Evolutionary conservation across 2,329 filamentous ascomycete species (phyloP).

Genomic region (Beauveria sp.): DNA sequence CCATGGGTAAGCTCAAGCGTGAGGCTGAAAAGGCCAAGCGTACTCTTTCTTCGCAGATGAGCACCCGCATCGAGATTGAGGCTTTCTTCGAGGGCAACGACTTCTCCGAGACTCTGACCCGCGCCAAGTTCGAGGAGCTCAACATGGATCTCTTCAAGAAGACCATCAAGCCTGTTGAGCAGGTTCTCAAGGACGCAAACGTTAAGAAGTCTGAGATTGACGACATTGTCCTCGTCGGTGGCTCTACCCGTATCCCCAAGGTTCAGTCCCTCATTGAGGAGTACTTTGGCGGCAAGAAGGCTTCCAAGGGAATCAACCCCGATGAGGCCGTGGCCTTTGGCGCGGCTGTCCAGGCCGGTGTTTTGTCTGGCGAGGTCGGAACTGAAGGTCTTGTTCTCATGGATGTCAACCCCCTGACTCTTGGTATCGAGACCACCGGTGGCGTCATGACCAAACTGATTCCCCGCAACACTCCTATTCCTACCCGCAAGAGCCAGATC

Average conservation of each 20-base stretch:
- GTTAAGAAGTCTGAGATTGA: constrained; percentile 92
- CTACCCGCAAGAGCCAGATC: constrained; percentile 94
- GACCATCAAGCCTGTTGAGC: constrained; percentile 96
- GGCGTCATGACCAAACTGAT: constrained; percentile 98
- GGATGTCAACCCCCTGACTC: constrained; percentile 94
- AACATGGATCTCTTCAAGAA: constrained; percentile 99
- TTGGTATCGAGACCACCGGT: constrained; percentile 95
- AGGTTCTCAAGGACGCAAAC: constrained; percentile 97
- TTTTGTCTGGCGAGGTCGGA: constrained; percentile 81
- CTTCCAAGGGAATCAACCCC: constrained; percentile 98
- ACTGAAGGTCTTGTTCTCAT: constrained; percentile 80
- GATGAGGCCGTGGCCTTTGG: constrained; percentile 98
- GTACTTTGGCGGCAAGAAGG: constrained; percentile 92
- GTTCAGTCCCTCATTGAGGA: constrained; percentile 91
- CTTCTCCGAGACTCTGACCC: constrained; percentile 96
- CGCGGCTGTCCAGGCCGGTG: constrained; percentile 93
- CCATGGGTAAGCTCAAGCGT: constrained; percentile 99
- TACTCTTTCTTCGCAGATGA: constrained; percentile 90
- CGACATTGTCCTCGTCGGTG: constrained; percentile 96
- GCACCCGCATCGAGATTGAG: constrained; percentile 91
- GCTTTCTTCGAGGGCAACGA: constrained; percentile 94
- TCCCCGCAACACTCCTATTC: constrained; percentile 87
- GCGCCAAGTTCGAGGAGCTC: constrained; percentile 98
- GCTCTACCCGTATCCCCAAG: constrained; percentile 98
- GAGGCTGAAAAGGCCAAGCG: constrained; percentile 99